Conservation (phyloP, 2,329 filamentous ascomycete genomes). For the Ascocoryne sarcoides region DNA sequence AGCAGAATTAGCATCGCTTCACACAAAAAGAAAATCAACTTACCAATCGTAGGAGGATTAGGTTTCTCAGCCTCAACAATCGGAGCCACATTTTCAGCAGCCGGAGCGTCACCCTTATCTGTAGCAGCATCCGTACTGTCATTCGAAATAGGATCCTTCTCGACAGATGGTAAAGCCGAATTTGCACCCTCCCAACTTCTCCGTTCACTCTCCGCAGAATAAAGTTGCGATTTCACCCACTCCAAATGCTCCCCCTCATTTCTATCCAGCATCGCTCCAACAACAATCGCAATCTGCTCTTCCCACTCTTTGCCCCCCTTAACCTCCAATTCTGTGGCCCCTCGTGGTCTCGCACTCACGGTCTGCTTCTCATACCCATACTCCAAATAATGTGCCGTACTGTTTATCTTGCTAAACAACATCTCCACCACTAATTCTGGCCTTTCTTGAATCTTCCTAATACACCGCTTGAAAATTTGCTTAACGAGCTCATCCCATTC, state of each 20-base stretch:
- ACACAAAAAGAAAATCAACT: constrained; percentile 27
- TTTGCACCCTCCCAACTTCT: constrained; percentile 69
- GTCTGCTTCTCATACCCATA: constrained; percentile 81
- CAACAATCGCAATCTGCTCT: constrained; percentile 66
- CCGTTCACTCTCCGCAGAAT: constrained; percentile 61
- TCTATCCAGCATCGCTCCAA: constrained; percentile 72
- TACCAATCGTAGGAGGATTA: constrained; percentile 45
- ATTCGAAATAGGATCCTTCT: constrained; percentile 33
- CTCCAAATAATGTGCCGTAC: constrained; percentile 79
- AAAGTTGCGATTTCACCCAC: constrained; percentile 71
- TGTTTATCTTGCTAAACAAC: constrained; percentile 85
- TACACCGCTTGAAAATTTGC: constrained; percentile 72
- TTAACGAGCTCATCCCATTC: constrained; percentile 89
- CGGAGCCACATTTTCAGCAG: too few relatives aligned
- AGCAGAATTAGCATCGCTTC: too few relatives aligned
- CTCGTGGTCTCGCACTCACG: constrained; percentile 51
- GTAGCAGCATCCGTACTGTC: constrained; percentile 32
- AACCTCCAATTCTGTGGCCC: constrained; percentile 77
- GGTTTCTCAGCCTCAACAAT: constrained; percentile 28
- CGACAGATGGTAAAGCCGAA: constrained; percentile 44
- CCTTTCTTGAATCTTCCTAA: constrained; percentile 76
- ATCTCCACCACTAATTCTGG: constrained; percentile 84
- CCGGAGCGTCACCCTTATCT: too few relatives aligned
- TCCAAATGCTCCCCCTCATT: constrained; percentile 65
- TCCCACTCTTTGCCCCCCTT: constrained; percentile 56